Evolutionary conservation across 495 filamentous ascomycete genomes (phyloP), one percentile per base, ranked within the genome.

Genomic region (Hypoxylon trugodes): DNA sequence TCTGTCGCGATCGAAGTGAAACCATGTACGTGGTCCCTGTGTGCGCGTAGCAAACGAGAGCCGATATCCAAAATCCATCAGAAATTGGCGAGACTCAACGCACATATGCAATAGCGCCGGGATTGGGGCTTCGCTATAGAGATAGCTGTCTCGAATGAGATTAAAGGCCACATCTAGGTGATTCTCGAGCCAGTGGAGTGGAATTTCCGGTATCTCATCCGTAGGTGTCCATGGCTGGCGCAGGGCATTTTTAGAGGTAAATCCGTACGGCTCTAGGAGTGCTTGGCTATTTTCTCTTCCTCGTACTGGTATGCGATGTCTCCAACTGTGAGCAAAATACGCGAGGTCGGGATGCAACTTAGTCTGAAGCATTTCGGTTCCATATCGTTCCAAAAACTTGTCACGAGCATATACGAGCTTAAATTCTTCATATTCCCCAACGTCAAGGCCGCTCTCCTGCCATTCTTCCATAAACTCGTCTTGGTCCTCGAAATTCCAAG

Each of bases 1-100:
- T 18, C 30, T 47, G 26, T 61, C 58, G 6, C 40, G 58, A 12
- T 9, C 38, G 36, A 61, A 61, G 32, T 61, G 26, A 30, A 61
- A 61, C 58, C 58, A 61, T 13, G 58, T 61, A 19, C 40, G 58
- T 3, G 58, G 58, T 3, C 19, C 38, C 1, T 18, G 30, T 9
- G 37, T 47, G 1, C 48, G 49, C 3, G 38, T 53, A 30, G 40
- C 24, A 35, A 60, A 60, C n/a, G 46, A 36, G 35, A 60, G n/a
- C 21, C 18, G 35, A 18, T 60, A 60, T 1, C 57, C 57, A 19
- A 33, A 52, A 5, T 45, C 16, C 26, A 43, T 51, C 18, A 60
- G 21, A 6, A 36, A n/a, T n/a, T 33, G 10, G 22, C 57, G 57
- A 18, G 57, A 60, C 36, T 60, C 57, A 15, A 9, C 9, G 13